These are phyloP conservation scores for Cladosporium sphaerospermum DNA, from an alignment of 2,329 filamentous ascomycete species.

Conservation along the genomic window DNA sequence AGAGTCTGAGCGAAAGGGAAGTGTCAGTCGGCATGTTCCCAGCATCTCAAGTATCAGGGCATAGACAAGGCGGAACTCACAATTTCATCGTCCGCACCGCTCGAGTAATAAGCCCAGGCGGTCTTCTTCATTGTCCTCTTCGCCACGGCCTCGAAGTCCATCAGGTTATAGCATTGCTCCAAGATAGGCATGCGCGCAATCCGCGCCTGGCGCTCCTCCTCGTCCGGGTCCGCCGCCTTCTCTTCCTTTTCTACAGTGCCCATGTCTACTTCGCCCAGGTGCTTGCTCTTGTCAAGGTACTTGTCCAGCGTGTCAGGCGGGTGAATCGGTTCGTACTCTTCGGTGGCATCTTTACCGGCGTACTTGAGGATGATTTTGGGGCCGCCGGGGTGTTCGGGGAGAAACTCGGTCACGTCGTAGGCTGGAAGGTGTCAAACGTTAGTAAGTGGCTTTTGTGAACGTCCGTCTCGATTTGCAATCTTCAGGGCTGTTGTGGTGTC, in stretches of 20 bases:
- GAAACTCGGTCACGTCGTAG: slow-evolving; percentile 62
- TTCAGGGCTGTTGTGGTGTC: slow-evolving; percentile 30
- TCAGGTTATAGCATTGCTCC: slow-evolving; percentile 84
- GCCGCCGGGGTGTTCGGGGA: slow-evolving; percentile 86
- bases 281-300: slow-evolving; percentile 78
- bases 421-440: slow-evolving; percentile 12
- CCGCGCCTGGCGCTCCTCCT: slow-evolving; percentile 63
- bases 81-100: slow-evolving; percentile 84
- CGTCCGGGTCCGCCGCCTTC: slow-evolving; percentile 62
- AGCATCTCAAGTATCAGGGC: neutral
- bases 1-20: slow-evolving; percentile 56
- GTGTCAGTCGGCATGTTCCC: slow-evolving; percentile 15
- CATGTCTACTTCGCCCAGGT: slow-evolving; percentile 88
- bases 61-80: slow-evolving; percentile 41
- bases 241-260: slow-evolving; percentile 62
- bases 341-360: slow-evolving; percentile 88
- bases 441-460: neutral
- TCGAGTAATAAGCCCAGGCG: slow-evolving; percentile 97
- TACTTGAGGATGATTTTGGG: slow-evolving; percentile 95
- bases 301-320: slow-evolving; percentile 79
- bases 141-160: slow-evolving; percentile 94
- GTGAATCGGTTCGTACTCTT: slow-evolving; percentile 84
- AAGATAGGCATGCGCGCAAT: slow-evolving; percentile 69
- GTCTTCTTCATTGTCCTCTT: slow-evolving; percentile 88
- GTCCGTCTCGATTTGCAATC: neutral